Evolutionary conservation across 768 basidiomycete species (phyloP), one percentile per base, ranked within the genome.

Genomic region (Cantharellus cinnabarinus): DNA sequence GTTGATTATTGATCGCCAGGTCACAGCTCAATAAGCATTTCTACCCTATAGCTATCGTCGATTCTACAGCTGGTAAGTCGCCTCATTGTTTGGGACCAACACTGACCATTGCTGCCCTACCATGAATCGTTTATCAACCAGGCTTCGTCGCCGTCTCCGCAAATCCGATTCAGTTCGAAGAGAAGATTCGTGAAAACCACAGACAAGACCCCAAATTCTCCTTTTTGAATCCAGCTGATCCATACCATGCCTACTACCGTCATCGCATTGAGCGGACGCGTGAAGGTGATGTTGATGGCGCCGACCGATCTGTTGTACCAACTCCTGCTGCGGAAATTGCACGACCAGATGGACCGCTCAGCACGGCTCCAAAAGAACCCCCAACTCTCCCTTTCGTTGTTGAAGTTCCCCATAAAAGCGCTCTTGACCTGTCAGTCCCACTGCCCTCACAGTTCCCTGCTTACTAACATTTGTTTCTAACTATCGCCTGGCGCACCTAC

Each of bases 231-330:
- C 83, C 89, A 62, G 80, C 80, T 55, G 95, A 99, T 76, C 89
- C 95, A 64, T 99, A 95, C 74, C 89, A 98, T 82, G 88, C 88
- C 62, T 98, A 99, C 73, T 99, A 99, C 69, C 82, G 87, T 68
- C 81, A 93, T 74, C 81, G 85, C 67, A 80, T 94, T 73, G 88
- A 90, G 54, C 82, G 81, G 68, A 79, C 90, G 62, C 72, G 78
- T 57, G 79, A 79, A 4, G 90, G 89, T 20, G 66, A 73, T 42
- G 73, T 73, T 37, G 57, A 61, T 50, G 63, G 52, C 7, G 41
- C 48, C 29, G 57, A 60, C 39, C 59, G 51, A 0, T 58, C 59
- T 34, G 60, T 10, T 42, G 50, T 51, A 48, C 53, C 59, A n/a
- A 57, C 50, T 58, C 58, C 65, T 50, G 52, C 42, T 40, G 56